Conservation (phyloP, 2,329 filamentous ascomycete genomes). For the Onygenales sp. region DNA sequence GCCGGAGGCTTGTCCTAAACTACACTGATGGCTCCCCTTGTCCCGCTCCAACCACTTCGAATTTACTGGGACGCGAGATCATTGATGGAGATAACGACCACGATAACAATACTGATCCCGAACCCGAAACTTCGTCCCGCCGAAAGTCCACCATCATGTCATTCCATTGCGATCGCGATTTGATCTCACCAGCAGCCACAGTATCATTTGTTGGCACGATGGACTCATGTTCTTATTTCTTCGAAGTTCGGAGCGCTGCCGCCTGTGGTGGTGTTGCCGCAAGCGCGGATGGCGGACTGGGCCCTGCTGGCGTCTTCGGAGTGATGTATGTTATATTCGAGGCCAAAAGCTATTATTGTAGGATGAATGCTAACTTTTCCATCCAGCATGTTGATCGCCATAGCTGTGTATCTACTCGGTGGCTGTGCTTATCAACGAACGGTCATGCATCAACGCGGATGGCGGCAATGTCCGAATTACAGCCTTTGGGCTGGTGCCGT, state of each 20-base stretch:
- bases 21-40: conserved; percentile 72
- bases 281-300: conserved; percentile 51
- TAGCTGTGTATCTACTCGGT: conserved; percentile 81
- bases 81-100: conserved; percentile 10
- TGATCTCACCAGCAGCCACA: conserved; percentile 55
- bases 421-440: conserved; percentile 94
- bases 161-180: conserved; percentile 83
- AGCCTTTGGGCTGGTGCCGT: conserved; percentile 82
- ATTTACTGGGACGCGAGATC: conserved; percentile 9
- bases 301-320: conserved; percentile 69
- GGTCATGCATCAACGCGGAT: conserved; percentile 86
- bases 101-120: conserved; percentile 12
- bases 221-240: conserved; percentile 91
- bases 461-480: conserved; percentile 93
- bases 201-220: conserved; percentile 81
- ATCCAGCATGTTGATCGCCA: conserved; percentile 52
- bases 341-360: conserved; percentile 1
- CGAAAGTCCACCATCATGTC: conserved; percentile 81
- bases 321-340: conserved; percentile 59
- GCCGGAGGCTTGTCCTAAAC: conserved; percentile 59
- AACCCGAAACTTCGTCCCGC: conserved; percentile 17
- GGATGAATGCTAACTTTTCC: conserved; percentile 11
- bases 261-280: conserved; percentile 66
- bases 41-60: conserved; percentile 12
- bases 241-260: conserved; percentile 77